Percentiles rank a stretch among this genome's conserved stretches.
Conservation (phyloP, 2,329 filamentous ascomycete genomes). For the Ascochyta fabae region DNA sequence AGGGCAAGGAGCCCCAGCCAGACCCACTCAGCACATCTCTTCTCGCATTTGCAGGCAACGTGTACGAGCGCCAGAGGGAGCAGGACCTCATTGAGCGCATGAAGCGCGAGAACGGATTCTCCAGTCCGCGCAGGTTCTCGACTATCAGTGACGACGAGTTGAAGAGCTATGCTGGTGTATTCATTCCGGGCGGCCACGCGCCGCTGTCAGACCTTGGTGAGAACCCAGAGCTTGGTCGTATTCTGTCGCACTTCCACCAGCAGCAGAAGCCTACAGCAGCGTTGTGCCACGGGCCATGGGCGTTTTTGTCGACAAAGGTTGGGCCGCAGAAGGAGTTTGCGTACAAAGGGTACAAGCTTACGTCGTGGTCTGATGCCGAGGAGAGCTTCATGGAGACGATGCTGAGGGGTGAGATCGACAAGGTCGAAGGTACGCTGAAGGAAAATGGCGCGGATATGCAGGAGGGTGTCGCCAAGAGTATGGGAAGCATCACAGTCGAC, state of each 20-base stretch:
- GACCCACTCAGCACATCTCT: conserved; percentile 53
- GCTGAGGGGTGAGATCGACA: conserved; percentile 51
- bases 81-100: conserved; percentile 52
- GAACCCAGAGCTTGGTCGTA: conserved; percentile 52
- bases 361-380: conserved; percentile 54
- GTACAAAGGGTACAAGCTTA: conserved; percentile 56
- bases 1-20: conserved; percentile 51
- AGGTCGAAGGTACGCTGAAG: conserved; percentile 50
- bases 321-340: conserved; percentile 47
- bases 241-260: conserved; percentile 51
- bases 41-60: conserved; percentile 55
- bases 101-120: conserved; percentile 55
- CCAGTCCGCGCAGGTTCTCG: conserved; percentile 46
- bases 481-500: conserved; percentile 53
- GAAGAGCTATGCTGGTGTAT: conserved; percentile 49
- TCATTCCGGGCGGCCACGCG: conserved; percentile 56
- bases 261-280: conserved; percentile 53
- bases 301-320: conserved; percentile 52
- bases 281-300: conserved; percentile 57
- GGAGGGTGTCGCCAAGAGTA: conserved; percentile 49
- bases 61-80: conserved; percentile 53
- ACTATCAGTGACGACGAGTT: conserved; percentile 52
- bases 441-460: conserved; percentile 54
- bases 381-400: conserved; percentile 57
- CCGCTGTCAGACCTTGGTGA: conserved; percentile 53